These are phyloP conservation scores for Magnolia changhungtana DNA, from an alignment of 164 flowering plant species.

Conservation along the genomic window DNA sequence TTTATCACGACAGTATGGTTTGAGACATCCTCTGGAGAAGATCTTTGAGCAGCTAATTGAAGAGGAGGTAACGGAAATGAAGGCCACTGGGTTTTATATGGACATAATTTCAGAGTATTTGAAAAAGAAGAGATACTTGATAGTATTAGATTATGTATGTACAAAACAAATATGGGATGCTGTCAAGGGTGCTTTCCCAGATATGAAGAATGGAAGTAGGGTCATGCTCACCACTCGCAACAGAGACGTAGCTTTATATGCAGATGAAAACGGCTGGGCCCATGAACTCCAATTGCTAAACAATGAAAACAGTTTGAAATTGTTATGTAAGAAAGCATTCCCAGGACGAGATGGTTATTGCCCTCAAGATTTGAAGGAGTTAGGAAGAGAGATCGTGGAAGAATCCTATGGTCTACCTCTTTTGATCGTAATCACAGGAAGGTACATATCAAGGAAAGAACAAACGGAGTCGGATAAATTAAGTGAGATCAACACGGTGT, in stretches of 20 bases:
- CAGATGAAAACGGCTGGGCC: not conserved
- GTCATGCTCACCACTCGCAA: constrained; percentile 35
- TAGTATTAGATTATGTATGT: constrained; percentile 47
- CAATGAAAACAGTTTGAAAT: not conserved
- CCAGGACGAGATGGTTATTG: not conserved
- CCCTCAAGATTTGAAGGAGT: not conserved
- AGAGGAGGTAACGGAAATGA: constrained; percentile 18
- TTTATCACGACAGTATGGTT: constrained; percentile 2
- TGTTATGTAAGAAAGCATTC: not conserved
- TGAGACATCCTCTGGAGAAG: not conserved
- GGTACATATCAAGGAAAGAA: not conserved
- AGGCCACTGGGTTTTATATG: constrained; percentile 17
- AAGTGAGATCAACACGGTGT: not conserved
- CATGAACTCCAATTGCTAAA: not conserved
- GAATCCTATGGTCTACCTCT: constrained; percentile 21
- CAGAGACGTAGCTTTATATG: constrained; percentile 17
- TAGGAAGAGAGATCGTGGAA: not conserved
- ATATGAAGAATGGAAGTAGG: constrained; percentile 21
- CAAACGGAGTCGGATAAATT: constrained; percentile 7
- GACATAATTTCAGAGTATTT: constrained; percentile 7
- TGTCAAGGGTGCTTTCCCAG: constrained; percentile 26
- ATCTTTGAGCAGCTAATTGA: not conserved
- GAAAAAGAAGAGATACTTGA: constrained; percentile 10
- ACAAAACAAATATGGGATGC: constrained; percentile 20
- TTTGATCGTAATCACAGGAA: constrained; percentile 8